These are phyloP conservation scores for Jackrogersella multiformis DNA, from an alignment of 495 filamentous ascomycete genomes.

Conservation along the genomic window DNA sequence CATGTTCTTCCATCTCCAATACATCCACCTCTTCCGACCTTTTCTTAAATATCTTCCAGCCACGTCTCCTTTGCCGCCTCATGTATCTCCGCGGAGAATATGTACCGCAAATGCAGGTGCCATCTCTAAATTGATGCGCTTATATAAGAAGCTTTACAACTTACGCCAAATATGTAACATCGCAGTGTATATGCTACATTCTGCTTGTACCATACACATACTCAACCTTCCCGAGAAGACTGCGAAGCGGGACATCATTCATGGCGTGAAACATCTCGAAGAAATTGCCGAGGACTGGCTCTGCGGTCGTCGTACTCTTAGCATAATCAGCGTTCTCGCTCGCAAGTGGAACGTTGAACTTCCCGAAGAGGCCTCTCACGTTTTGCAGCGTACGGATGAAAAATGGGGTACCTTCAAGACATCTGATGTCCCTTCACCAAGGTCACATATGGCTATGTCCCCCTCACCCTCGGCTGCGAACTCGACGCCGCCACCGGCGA, in stretches of 20 bases:
- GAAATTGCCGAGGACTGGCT: constrained; percentile 97
- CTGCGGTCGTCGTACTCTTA: constrained; percentile 83
- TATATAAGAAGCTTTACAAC: constrained; percentile 92
- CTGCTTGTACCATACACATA: constrained; percentile 92
- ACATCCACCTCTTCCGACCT: constrained; percentile 95
- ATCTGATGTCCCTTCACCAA: constrained; percentile 64
- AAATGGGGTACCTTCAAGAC: constrained; percentile 64
- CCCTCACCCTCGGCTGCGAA: constrained; percentile 40
- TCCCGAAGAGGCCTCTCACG: constrained; percentile 79
- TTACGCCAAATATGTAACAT: constrained; percentile 94
- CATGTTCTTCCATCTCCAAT: constrained; percentile 97
- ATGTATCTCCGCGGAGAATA: constrained; percentile 89
- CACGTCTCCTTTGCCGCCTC: constrained; percentile 81
- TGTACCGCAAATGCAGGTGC: constrained; percentile 87
- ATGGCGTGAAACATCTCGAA: constrained; percentile 91
- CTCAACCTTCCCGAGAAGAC: constrained; percentile 92
- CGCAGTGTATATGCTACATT: constrained; percentile 92
- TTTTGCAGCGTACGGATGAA: constrained; percentile 72
- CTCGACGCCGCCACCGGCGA: constrained; percentile 26
- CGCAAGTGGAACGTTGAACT: constrained; percentile 87
- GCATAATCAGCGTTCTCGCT: constrained; percentile 85
- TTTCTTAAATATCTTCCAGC: constrained; percentile 89
- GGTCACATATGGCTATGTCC: constrained; percentile 44
- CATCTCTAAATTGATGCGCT: constrained; percentile 89
- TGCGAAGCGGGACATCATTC: constrained; percentile 84